Evolutionary conservation across 306 rosid genomes (phyloP).

Genomic region (Castanopsis chinensis): DNA sequence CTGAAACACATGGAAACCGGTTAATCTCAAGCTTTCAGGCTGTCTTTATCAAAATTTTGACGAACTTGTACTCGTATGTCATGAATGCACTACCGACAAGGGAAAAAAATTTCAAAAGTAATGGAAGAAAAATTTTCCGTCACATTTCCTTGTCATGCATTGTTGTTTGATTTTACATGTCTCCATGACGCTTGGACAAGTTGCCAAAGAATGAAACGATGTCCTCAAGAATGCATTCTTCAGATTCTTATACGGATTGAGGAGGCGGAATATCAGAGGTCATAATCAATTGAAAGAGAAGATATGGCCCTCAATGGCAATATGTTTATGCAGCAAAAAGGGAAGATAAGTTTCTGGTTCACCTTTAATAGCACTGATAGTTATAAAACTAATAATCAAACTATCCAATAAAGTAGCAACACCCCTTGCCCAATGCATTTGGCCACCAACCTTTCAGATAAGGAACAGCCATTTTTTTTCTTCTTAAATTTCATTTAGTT

Average conservation of each 20-base stretch:
- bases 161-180: constrained; percentile 25
- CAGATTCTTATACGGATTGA: constrained; percentile 13
- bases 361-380: constrained; percentile 11
- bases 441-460: background rate
- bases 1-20: background rate
- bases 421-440: constrained; percentile 14
- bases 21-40: background rate
- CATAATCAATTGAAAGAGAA: constrained; percentile 25
- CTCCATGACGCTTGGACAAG: constrained; percentile 34
- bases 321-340: constrained; percentile 19
- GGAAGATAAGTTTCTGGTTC: constrained; percentile 18
- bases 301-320: constrained; percentile 9
- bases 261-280: constrained; percentile 25
- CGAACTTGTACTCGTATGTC: background rate
- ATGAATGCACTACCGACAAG: background rate
- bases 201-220: constrained; percentile 27
- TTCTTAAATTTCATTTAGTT: background rate
- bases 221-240: constrained; percentile 20
- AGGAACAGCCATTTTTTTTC: background rate
- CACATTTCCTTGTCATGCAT: constrained; percentile 17
- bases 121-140: background rate
- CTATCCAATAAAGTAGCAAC: constrained; percentile 15
- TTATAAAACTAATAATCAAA: background rate
- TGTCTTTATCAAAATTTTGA: background rate
- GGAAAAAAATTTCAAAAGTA: background rate